Percentiles rank a stretch among this genome's conserved stretches.
These are phyloP conservation scores for Phyllosticta citrichinensis DNA, from an alignment of 2,329 filamentous ascomycete genomes.

Conservation along the genomic window DNA sequence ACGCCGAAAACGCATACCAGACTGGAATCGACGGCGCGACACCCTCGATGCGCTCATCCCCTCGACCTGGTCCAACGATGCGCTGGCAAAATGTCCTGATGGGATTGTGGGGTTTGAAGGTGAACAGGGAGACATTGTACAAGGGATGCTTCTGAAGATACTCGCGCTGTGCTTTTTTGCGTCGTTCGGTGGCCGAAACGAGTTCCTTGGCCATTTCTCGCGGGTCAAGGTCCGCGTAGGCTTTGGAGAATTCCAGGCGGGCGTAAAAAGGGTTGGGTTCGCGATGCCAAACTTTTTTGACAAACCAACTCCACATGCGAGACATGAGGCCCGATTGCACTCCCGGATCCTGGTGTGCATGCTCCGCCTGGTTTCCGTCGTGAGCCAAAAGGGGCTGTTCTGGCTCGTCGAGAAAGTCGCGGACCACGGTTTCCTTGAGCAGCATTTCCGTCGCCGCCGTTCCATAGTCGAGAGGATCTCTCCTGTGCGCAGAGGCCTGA, in stretches of 20 bases:
- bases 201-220: constrained; percentile 84
- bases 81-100: constrained; percentile 76
- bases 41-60: constrained; percentile 77
- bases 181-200: constrained; percentile 68
- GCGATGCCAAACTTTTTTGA: constrained; percentile 46
- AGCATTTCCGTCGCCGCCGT: constrained; percentile 92
- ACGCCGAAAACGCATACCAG: constrained; percentile 88
- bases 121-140: constrained; percentile 86
- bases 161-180: constrained; percentile 81
- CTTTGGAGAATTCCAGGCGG: constrained; percentile 58
- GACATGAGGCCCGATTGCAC: constrained; percentile 51
- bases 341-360: constrained; percentile 13
- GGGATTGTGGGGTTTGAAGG: constrained; percentile 70
- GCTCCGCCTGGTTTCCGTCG: constrained; percentile 15
- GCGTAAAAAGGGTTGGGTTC: constrained; percentile 96
- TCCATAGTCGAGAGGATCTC: constrained; percentile 84
- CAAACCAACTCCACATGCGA: constrained; percentile 51
- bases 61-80: constrained; percentile 84
- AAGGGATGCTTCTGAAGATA: constrained; percentile 78
- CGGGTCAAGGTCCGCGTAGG: constrained; percentile 72
- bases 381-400: constrained; percentile 19
- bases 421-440: constrained; percentile 88
- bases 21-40: constrained; percentile 78
- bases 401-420: constrained; percentile 81
- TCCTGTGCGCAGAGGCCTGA: constrained; percentile 48